phyloP scores from a whole-genome alignment of 441 rosid genomes.

The Dalechampia spathulata region DNA sequence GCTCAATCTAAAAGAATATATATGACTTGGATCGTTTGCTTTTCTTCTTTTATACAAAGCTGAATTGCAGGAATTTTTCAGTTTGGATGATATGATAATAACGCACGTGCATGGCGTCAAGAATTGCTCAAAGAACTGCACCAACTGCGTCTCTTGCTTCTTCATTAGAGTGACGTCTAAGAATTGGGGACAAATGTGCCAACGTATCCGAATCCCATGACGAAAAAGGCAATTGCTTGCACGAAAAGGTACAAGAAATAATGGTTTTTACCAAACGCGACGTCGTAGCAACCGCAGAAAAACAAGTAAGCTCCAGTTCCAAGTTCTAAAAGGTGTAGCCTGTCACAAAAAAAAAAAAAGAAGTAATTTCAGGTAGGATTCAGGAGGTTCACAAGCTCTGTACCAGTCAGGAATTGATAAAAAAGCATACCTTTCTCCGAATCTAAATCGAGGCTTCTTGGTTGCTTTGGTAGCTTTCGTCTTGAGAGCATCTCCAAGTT shows the following conservation, averaged over 20 bases:
- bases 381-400: no score
- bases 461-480: conserved; percentile 33
- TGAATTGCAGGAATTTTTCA: conserved; percentile 10
- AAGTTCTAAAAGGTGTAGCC: conserved; percentile 61
- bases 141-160: neutral
- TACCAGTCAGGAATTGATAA: no score
- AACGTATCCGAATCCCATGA: conserved; percentile 71
- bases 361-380: no score
- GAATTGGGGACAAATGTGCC: conserved; percentile 58
- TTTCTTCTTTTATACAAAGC: conserved; percentile 18
- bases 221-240: conserved; percentile 69
- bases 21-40: neutral
- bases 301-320: conserved; percentile 62
- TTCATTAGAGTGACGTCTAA: conserved; percentile 6
- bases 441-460: conserved; percentile 56
- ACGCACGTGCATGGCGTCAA: neutral
- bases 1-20: conserved; percentile 28
- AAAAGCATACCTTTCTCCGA: conserved; percentile 63
- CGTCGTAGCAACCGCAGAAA: conserved; percentile 68
- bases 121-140: conserved; percentile 8
- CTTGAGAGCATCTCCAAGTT: conserved; percentile 71
- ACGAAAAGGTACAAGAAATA: conserved; percentile 57
- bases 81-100: conserved; percentile 2
- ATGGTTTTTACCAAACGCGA: conserved; percentile 52
- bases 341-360: no score